Percentiles rank a stretch among this genome's conserved stretches.
These are phyloP conservation scores for Gautieria morchelliformis DNA, from an alignment of 768 basidiomycete genomes.

Conservation along the genomic window DNA sequence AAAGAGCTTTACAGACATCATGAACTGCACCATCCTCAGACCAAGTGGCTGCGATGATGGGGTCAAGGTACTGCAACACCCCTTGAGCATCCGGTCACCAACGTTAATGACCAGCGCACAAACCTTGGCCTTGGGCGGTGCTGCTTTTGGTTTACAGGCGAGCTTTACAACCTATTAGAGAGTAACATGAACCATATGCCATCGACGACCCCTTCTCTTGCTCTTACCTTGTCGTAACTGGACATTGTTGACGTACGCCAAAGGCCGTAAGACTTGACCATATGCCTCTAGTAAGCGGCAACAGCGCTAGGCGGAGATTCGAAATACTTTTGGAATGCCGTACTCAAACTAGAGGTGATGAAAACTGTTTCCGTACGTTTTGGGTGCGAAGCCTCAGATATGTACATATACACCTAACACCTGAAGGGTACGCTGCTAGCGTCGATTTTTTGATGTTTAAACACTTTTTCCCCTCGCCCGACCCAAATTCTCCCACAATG, in stretches of 20 bases:
- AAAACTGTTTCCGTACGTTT: background rate
- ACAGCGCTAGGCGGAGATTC: slow-evolving; percentile 1
- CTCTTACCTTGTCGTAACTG: slow-evolving; percentile 5
- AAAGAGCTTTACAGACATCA: slow-evolving; percentile 86
- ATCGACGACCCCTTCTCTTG: background rate
- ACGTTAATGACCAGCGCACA: slow-evolving; percentile 9
- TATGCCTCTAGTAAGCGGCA: background rate
- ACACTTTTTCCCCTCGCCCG: slow-evolving; percentile 60
- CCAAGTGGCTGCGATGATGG: slow-evolving; percentile 95
- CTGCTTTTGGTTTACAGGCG: slow-evolving; percentile 95
- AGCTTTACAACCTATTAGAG: slow-evolving; percentile 69
- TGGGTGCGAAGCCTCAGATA: background rate
- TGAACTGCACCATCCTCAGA: slow-evolving; percentile 87
- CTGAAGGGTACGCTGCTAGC: slow-evolving; percentile 40
- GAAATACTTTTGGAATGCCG: background rate
- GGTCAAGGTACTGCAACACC: slow-evolving; percentile 75
- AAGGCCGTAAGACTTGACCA: slow-evolving; percentile 3
- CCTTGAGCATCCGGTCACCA: background rate
- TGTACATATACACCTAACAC: slow-evolving; percentile 4
- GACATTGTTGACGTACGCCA: slow-evolving; percentile 7
- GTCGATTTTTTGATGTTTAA: slow-evolving; percentile 47
- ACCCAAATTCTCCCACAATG: slow-evolving; percentile 78
- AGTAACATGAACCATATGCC: background rate
- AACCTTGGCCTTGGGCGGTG: slow-evolving; percentile 93
- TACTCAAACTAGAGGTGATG: no score